A percentile compares a stretch with the other conserved stretches of the same genome.
phyloP scores from a whole-genome alignment of 129 eudicot species.

The Artemisia argyi region DNA sequence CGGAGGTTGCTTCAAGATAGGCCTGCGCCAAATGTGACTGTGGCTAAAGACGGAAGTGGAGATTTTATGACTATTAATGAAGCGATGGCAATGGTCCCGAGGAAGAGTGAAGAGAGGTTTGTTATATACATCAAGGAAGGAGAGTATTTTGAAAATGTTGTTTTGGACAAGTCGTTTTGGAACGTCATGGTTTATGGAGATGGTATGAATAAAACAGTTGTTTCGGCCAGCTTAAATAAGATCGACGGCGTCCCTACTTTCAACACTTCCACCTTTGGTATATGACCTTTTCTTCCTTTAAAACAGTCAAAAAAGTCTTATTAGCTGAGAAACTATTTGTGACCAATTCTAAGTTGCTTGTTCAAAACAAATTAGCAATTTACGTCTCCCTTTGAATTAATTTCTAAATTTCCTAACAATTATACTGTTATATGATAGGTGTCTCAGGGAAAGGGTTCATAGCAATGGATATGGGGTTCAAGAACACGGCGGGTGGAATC shows the following conservation, averaged over 20 bases:
- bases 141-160: conserved; percentile 52
- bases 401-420: not conserved
- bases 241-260: conserved; percentile 65
- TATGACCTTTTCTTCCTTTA: not conserved
- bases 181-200: conserved; percentile 82
- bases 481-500: conserved; percentile 69
- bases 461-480: conserved; percentile 61
- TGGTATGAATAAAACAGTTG: conserved; percentile 50
- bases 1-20: conserved; percentile 57
- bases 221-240: conserved; percentile 57
- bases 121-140: conserved; percentile 75
- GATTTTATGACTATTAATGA: conserved; percentile 47
- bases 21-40: conserved; percentile 51
- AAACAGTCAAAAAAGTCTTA: not conserved
- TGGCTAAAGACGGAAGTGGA: conserved; percentile 78
- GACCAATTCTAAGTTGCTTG: conserved; percentile 54
- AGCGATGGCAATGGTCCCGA: conserved; percentile 52
- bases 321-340: too few relatives aligned
- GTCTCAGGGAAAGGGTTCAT: conserved; percentile 54
- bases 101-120: conserved; percentile 47
- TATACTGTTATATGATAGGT: conserved; percentile 13
- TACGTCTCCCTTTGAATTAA: too few relatives aligned
- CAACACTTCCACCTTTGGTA: conserved; percentile 67
- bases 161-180: conserved; percentile 44
- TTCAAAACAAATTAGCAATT: conserved; percentile 39